Evolutionary conservation across 2,329 filamentous ascomycete species (phyloP), one percentile per base, ranked within the genome.

Genomic region (Phaeosphaeriaceae sp.): DNA sequence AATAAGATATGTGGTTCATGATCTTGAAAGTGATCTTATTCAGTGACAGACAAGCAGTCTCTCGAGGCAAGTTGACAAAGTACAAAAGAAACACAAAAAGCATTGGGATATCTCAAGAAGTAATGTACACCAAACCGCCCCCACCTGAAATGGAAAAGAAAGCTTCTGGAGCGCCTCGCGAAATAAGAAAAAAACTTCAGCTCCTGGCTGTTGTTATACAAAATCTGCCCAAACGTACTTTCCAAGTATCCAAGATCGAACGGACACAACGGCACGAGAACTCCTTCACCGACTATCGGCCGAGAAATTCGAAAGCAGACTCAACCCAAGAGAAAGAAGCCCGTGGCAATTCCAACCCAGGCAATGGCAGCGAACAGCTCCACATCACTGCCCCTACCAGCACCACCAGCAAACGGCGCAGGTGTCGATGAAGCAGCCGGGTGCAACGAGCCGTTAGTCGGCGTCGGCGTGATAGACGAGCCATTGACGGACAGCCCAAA

Each of bases 101-200:
- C 31, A 53, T 31, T 31, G 44, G 54, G 60, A 53, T 53, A 56
- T 56, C 48, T 56, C 49, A 17, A 42, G 15, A 54, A 56, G 31
- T 19, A 45, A 50, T 59, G 36, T 56, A 56, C 53, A 56, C 36
- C 24, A 36, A 36, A 24, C 13, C 47, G 19, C 47, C 20, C 9
- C 10, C n/a, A 17, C 19, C 33, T 25, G 17, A 17, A 31, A 25
- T 15, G 2, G 2, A 7, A 13, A 15, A 46, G 1, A 24, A 24
- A 7, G 10, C 21, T 24, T 46, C 20, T 9, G 22, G 21, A 24
- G n/a, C 5, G 21, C 15, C 36, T 17, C 36, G 13, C 15, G 7
- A 17, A 17, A 40, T 5, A 17, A 54, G 25, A 20, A 17, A 10
- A 20, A 36, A 42, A 20, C 24, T 21, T 24, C 42, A 25, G 20